Evolutionary conservation across 2,329 filamentous ascomycete genomes (phyloP), one percentile per base, ranked within the genome.

Genomic region (Exophiala mesophila): DNA sequence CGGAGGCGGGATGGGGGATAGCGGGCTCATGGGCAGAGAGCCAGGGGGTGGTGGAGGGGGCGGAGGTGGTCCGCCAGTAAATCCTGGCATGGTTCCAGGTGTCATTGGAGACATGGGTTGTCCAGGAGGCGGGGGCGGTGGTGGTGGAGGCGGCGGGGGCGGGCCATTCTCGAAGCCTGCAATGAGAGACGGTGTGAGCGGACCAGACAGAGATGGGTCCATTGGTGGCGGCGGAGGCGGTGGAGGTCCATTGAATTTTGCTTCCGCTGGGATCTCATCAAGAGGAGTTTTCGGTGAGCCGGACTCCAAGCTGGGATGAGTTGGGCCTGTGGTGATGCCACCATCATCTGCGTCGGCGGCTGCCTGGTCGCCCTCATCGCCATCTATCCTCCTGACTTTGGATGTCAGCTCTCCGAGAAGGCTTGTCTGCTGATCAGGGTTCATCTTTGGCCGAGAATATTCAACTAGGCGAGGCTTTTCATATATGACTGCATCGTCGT

Each of bases 401-500:
- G 81, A 77, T 23, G 80, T 77, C 54, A 95, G 82, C 64, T 95
- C 73, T 69, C 74, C 66, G 70, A 83, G 59, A 67, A 90, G 62
- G 60, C 80, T 70, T 72, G 80, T 70, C 70, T 82, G 73, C 71
- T 88, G 64, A 65, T 76, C 63, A 30, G 72, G 66, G 47, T 73
- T 72, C 59, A 82, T 69, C 58, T 76, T 78, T 3, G 88, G 87
- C 49, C 87, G 78, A 61, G 78, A 83, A 65, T 90, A 78, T 63
- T 92, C 77, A 44, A 95, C 78, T 36, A 95, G 68, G 41, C 82
- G 78, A 28, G 89, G 85, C 64, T 82, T 90, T 66, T 89, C 86
- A 51, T 82, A 85, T 17, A 90, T 65, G 29, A 82, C 71, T 19
- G 74, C 78, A 26, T 83, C 80, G 35, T 78, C 74, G 15, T 71